Evolutionary conservation across 2,329 filamentous ascomycete species (phyloP), one percentile per base, ranked within the genome.

Genomic region (Penicillium paneum): DNA sequence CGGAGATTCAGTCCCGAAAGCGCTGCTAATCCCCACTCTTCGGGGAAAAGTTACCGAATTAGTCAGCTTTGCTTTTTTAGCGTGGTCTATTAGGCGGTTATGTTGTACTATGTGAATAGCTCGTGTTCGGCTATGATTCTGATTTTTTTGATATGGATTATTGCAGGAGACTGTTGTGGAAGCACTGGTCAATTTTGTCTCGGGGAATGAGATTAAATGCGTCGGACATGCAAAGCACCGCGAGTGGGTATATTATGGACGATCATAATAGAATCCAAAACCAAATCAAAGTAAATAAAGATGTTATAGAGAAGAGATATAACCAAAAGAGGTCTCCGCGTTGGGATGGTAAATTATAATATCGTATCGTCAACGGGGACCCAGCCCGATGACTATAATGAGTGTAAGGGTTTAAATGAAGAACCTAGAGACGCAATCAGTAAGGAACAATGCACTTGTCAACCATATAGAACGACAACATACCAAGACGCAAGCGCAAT

Each of bases 401-500:
- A 15, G 19, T 13, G 26, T 40, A 12, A 26, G 28, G 21, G 26
- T 24, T 40, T 31, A 52, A 24, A 31, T 17, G 26, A 52, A 55
- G 49, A 52, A 55, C 53, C 53, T 55, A 47, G 15, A 21, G 8
- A 40, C 7, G 7, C 17, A 15, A 12, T 55, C 6, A 52, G 48
- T 45, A 29, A 24, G 2, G 15, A 7, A 21, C 5, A 24, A 24
- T 24, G 21, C 21, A 26, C 28, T 31, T 5, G 10, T 28, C 28
- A 35, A 32, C 7, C 24, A 31, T 17, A 8, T 3, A 8, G 26
- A 28, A n/a, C 13, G 7, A 10, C 15, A 34, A 64, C 67, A 49
- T 69, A 84, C 79, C 80, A 85, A 2, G 81, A 80, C 36, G 81
- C 80, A 42, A 85, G 70, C 17, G 83, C 81, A 59, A 86, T 86